Conservation (phyloP, 768 basidiomycete genomes). For the Suillus weaverae region DNA sequence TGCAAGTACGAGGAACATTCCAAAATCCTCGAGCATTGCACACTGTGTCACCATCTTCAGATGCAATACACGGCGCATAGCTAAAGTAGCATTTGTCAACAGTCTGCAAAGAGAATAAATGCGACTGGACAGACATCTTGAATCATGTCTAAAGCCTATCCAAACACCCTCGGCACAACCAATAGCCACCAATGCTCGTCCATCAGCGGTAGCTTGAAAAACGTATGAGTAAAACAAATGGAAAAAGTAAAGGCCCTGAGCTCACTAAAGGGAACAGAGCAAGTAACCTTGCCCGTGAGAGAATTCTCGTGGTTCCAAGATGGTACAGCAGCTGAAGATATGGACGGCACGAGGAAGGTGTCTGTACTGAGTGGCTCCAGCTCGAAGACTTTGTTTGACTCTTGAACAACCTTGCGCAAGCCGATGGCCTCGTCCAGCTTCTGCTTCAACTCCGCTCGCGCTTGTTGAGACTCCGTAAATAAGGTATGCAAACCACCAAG, state of each 20-base stretch:
- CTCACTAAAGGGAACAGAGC: conserved; percentile 89
- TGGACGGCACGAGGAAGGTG: conserved; percentile 79
- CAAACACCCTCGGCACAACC: conserved; percentile 96
- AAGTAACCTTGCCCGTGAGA: conserved; percentile 85
- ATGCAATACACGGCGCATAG: conserved; percentile 91
- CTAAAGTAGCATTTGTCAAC: conserved; percentile 37
- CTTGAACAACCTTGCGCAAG: conserved; percentile 82
- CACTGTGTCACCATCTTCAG: conserved; percentile 93
- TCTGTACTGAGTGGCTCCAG: conserved; percentile 86
- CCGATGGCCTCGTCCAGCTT: conserved; percentile 89
- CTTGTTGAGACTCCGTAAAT: conserved; percentile 79
- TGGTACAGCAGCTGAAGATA: conserved; percentile 46
- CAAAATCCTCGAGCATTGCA: conserved; percentile 94
- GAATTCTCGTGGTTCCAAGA: conserved; percentile 70
- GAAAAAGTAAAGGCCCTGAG: background rate
- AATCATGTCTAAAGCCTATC: conserved; percentile 91
- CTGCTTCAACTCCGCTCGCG: conserved; percentile 83
- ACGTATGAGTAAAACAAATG: conserved; percentile 8
- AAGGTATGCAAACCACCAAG: conserved; percentile 84
- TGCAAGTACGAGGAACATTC: conserved; percentile 92
- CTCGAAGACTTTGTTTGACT: conserved; percentile 94
- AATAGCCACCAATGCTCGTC: conserved; percentile 84
- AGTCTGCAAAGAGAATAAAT: conserved; percentile 4
- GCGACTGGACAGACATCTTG: conserved; percentile 58
- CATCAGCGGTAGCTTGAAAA: conserved; percentile 72